Evolutionary conservation across 163 green algal species (phyloP).

Genomic region (Chlamydomonas reinhardtii): DNA sequence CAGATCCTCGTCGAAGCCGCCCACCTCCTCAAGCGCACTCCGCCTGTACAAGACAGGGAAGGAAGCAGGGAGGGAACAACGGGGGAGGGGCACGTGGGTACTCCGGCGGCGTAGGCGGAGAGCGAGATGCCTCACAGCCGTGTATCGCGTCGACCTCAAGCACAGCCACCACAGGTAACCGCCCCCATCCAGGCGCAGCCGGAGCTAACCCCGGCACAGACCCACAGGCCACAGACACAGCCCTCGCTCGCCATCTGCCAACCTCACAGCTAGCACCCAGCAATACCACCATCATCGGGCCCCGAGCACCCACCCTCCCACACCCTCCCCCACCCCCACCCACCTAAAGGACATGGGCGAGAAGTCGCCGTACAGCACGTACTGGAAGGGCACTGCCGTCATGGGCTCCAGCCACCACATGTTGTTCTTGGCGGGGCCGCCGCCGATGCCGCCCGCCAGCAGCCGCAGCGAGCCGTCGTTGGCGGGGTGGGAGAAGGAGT

Average conservation of each 20-base stretch:
- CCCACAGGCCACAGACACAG: too few species aligned
- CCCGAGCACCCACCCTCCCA: background rate
- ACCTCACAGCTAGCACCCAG: too few species aligned
- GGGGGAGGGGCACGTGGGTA: too few species aligned
- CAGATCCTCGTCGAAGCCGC: conserved; percentile 47
- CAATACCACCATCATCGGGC: background rate
- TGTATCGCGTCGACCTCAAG: too few species aligned
- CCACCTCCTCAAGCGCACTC: conserved; percentile 41
- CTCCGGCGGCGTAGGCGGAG: too few species aligned
- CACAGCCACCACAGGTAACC: too few species aligned
- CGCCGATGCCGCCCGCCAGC: background rate
- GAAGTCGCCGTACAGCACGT: conserved; percentile 38
- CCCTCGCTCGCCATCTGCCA: too few species aligned
- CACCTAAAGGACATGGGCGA: conserved; percentile 43
- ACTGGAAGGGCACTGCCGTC: conserved; percentile 37
- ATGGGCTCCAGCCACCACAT: conserved; percentile 23
- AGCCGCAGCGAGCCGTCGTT: background rate
- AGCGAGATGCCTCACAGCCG: too few species aligned
- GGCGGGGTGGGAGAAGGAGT: conserved; percentile 20
- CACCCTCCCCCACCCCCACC: background rate
- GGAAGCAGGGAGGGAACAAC: background rate
- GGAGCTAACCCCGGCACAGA: too few species aligned
- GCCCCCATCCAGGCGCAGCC: too few species aligned
- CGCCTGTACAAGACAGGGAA: background rate
- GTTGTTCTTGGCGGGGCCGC: background rate